These are phyloP conservation scores for Ceratobasidium sp. DNA, from an alignment of 1,284 basidiomycete species.

Conservation along the genomic window DNA sequence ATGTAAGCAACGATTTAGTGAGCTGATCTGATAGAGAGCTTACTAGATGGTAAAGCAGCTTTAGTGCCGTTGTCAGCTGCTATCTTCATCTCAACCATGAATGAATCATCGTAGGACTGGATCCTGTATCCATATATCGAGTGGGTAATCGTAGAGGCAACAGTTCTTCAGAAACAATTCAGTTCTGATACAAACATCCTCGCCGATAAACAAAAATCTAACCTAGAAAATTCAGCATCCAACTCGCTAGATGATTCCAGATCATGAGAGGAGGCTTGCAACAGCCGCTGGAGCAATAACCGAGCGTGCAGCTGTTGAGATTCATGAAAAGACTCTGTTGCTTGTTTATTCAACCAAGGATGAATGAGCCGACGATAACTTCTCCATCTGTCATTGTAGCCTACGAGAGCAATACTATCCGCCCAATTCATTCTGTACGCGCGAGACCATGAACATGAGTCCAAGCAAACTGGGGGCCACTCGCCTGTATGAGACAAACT, in stretches of 20 bases:
- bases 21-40: not conserved
- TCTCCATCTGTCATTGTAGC: slow-evolving; percentile 19
- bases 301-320: slow-evolving; percentile 18
- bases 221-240: not conserved
- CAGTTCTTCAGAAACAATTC: not conserved
- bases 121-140: slow-evolving; percentile 16
- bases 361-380: slow-evolving; percentile 35
- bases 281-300: slow-evolving; percentile 19
- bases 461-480: not conserved
- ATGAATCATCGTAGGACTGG: not conserved
- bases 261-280: not conserved
- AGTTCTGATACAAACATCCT: no score
- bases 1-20: not conserved
- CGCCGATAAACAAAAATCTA: not conserved
- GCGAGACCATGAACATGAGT: not conserved
- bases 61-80: not conserved
- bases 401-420: slow-evolving; percentile 13
- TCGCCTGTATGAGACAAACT: not conserved
- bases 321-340: slow-evolving; percentile 8
- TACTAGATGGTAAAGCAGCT: slow-evolving; percentile 8
- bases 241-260: not conserved
- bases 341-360: slow-evolving; percentile 29
- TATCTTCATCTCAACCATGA: not conserved
- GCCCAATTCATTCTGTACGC: slow-evolving; percentile 24
- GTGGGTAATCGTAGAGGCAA: not conserved